Base-by-base conservation (phyloP, 2,329 filamentous ascomycete species). In the Endoconidiophora laricicola region DNA sequence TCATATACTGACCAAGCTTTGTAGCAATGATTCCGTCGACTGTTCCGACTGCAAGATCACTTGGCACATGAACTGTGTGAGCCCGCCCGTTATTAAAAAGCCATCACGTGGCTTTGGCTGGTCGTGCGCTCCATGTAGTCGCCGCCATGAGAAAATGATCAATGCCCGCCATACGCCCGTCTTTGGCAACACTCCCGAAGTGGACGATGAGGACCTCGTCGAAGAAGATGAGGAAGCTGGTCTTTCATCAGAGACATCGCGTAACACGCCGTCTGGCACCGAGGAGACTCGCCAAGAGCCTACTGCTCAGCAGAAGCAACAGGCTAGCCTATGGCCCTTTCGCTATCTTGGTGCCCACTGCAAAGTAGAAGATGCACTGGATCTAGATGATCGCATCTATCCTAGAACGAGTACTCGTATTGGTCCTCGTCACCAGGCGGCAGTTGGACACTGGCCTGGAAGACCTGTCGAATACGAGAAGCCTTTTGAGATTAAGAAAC, bases 31-130 rank as follows among this genome's bases (percentile, higher is more conserved):
- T 67, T 96, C 91, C 38, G 91, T 96, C 22, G 90, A 96, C 63
- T 98, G 91, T 64, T 91, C 90, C 42, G 87, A 95, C 50, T 98
- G 91, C 65, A 78, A 81, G 61, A 81, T 87, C 63, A 96, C 90
- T 12, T 98, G 95, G 66, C 91, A 98, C 69, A 96, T 98, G 90
- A 86, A 88, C 60, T 98, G 91, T 64, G 91, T 98, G 51, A 82
- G 83, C 54, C 91, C 91, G 39, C 86, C 88, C 37, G 66, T 98
- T 55, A 74, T 87, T 48, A 98, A 95, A 65, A 98, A 98, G 65
- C 91, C 91, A 18, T 94, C 90, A 44, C 82, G 91, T 64, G 91
- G 91, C 38, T 98, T 98, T 66, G 91, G 87, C 3, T 98, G 91
- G 91, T 90, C 91, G 26, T 98, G 91, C 64, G 91, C 86, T 49